Evolutionary conservation across 805 yeast species (phyloP).

Genomic region (Suhomyces faveliae): DNA sequence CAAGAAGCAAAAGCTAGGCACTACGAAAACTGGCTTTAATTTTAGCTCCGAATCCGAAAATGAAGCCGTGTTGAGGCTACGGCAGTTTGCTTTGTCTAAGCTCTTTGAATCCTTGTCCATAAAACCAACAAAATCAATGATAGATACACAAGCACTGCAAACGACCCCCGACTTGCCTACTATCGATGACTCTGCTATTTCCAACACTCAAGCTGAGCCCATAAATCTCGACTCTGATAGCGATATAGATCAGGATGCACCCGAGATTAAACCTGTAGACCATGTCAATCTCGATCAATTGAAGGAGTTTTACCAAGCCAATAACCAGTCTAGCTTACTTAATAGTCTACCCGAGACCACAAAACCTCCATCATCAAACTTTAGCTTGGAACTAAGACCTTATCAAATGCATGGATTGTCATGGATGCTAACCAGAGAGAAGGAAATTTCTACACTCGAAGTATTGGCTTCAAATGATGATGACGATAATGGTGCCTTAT

Average conservation of each 20-base stretch:
- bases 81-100: conserved; percentile 54
- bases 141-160: conserved; percentile 7
- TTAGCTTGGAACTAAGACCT: conserved; percentile 59
- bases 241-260: conserved; percentile 17
- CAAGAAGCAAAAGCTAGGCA: conserved; percentile 18
- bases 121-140: conserved; percentile 17
- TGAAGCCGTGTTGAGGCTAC: conserved; percentile 50
- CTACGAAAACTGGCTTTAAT: conserved; percentile 19
- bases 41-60: conserved; percentile 48
- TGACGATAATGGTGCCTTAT: conserved; percentile 16
- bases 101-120: conserved; percentile 54
- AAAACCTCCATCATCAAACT: conserved; percentile 45
- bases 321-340: conserved; percentile 59
- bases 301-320: conserved; percentile 68
- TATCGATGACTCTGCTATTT: background rate
- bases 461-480: conserved; percentile 20
- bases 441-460: conserved; percentile 50
- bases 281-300: conserved; percentile 69
- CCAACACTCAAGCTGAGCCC: conserved; percentile 6
- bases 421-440: conserved; percentile 86
- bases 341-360: conserved; percentile 63
- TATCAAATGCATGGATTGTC: conserved; percentile 85
- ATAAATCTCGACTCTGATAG: conserved; percentile 9
- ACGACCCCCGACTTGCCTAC: background rate
- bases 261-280: conserved; percentile 23